Conservation (phyloP, 2,329 filamentous ascomycete genomes). For the Bipolaris victoriae region DNA sequence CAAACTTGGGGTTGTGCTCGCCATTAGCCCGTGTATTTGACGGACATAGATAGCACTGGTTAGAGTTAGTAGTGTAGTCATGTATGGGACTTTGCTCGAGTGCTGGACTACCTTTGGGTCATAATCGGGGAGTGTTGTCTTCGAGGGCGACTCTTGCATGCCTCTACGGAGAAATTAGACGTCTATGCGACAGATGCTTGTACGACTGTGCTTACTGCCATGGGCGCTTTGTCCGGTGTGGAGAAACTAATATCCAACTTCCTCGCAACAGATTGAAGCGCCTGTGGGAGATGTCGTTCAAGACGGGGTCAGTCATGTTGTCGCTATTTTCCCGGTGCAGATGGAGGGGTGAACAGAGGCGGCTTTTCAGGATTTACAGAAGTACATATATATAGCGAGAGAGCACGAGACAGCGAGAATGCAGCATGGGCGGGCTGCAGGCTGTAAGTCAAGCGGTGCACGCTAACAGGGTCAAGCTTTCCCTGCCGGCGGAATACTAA, state of each 20-base stretch:
- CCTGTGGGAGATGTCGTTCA: constrained; percentile 92
- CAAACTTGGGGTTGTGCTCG: constrained; percentile 83
- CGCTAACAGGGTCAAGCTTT: constrained; percentile 30
- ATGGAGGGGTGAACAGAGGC: constrained; percentile 8
- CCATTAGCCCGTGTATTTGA: constrained; percentile 88
- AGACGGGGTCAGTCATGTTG: constrained; percentile 58
- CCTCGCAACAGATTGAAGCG: constrained; percentile 91
- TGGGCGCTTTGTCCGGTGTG: constrained; percentile 93
- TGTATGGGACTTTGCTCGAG: background rate
- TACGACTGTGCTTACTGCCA: constrained; percentile 78
- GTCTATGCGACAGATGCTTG: background rate
- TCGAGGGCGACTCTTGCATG: constrained; percentile 55
- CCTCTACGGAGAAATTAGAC: constrained; percentile 46
- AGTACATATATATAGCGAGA: constrained; percentile 20
- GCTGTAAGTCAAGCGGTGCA: constrained; percentile 29
- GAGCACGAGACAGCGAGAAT: constrained; percentile 16
- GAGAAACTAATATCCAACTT: constrained; percentile 92
- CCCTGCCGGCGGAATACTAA: constrained; percentile 32
- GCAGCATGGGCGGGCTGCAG: constrained; percentile 22
- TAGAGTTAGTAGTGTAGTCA: constrained; percentile 27
- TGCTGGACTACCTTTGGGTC: constrained; percentile 63
- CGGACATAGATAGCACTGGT: constrained; percentile 90
- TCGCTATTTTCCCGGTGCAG: constrained; percentile 11
- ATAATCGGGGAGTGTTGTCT: constrained; percentile 70
- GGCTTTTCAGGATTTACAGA: background rate